Evolutionary conservation across 768 basidiomycete species (phyloP), one percentile per base, ranked within the genome.

Genomic region (Tylopilus vinaceipallidus): DNA sequence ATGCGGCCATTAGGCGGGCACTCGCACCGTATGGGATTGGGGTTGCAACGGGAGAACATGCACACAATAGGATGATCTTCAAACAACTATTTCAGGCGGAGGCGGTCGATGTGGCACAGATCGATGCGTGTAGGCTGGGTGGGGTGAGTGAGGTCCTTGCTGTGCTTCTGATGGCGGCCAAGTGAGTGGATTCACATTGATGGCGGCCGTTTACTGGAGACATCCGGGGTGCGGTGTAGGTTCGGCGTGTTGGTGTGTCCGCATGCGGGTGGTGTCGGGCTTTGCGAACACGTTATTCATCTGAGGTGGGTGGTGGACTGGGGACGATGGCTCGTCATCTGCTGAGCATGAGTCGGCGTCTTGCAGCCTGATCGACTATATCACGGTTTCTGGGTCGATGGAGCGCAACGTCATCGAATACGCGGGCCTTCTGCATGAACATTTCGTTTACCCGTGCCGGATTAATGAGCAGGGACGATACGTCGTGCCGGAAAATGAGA

Each of bases 41-140:
- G 26, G 92, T 95, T 33, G 92, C 93, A 4, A 95, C 94, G 0
- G 94, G 92, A 23, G 94, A 97, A 72, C 93, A 95, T 59, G 92
- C 90, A 2, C 92, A 97, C 66, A 95, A 95, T 69, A 80, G 89
- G 42, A 91, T 95, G 78, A 79, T 88, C n/a, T 95, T 95, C 80
- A 95, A 95, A 72, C 94, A 95, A 66, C 75, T 97, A 7, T 76
- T 98, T 12, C 91, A 93, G 60, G 84, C 84, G 0, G 82, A 90
- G 19, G 91, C 92, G 4, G 89, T 95, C 66, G 91, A 97, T 60
- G 90, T 95, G 24, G 84, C 81, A 56, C 94, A 95, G 65, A 93
- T 97, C 35, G 52, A 95, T 70, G 88, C 88, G 17, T 95, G 93
- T 67, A 81, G 93, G 43, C 75, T 94, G 34, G 91, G 85, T 3